Evolutionary conservation across 768 basidiomycete genomes (phyloP).

Genomic region (Boletus tomentosulus): DNA sequence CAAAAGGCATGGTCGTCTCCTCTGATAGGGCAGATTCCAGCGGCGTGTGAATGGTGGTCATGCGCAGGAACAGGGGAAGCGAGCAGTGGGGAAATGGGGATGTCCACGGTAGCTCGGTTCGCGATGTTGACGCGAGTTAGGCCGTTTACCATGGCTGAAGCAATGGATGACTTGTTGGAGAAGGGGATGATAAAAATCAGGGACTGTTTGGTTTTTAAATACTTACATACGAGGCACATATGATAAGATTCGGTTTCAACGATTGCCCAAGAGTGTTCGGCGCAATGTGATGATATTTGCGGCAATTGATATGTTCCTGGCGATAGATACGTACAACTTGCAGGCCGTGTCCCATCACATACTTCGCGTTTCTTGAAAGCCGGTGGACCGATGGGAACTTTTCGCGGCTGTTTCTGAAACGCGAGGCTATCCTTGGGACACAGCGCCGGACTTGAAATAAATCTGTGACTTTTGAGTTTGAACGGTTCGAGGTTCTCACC

Average conservation of each 20-base stretch:
- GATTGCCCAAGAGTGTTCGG: neutral
- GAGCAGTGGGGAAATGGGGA: slow-evolving; percentile 6
- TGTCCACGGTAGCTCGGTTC: neutral
- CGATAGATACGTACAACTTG: neutral
- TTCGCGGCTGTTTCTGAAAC: neutral
- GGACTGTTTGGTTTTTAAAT: neutral
- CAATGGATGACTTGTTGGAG: neutral
- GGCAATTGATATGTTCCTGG: neutral
- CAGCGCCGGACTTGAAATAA: neutral
- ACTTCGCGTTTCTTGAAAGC: neutral
- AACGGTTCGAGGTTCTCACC: neutral
- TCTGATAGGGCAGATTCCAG: slow-evolving; percentile 38
- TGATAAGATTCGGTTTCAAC: neutral
- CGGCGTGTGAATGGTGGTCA: slow-evolving; percentile 18
- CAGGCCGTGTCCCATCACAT: neutral
- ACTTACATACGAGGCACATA: neutral
- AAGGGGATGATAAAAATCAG: neutral
- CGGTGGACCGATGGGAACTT: neutral
- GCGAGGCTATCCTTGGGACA: neutral
- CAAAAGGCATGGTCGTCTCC: slow-evolving; percentile 38
- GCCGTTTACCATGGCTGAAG: slow-evolving; percentile 5
- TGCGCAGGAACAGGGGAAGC: slow-evolving; percentile 13
- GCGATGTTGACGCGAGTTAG: neutral
- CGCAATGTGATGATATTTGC: neutral
- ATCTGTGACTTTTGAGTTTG: neutral